Base-by-base conservation (phyloP, 345 rosid species). In the Physaria fendleri region DNA sequence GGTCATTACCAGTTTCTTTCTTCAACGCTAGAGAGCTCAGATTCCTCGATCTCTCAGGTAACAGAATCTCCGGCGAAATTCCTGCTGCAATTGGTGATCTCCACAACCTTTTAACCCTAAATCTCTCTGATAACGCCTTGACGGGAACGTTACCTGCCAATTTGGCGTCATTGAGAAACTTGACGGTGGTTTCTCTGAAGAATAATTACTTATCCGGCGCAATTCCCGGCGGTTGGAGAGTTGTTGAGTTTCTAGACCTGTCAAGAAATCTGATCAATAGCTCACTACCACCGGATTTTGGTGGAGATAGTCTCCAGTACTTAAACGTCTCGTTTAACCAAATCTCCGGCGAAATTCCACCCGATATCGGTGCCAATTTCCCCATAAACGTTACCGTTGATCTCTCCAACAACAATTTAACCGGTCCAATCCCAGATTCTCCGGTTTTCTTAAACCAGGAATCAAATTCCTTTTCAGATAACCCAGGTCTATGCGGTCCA, bases 201-300 rank as follows among this genome's bases (percentile, higher is more conserved):
- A 83, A 76, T 15, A 92, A 92, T 40, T 77, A 80, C 68, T 70
- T 92, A 35, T 66, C 71, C 14, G 87, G 90, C 29, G 35, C 11
- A 6, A 57, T 92, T 16, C 91, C 89, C 2, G 56, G 77, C 38
- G 76, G 82, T 1, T 80, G 88, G 59, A 65, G 65, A 59, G 39
- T 51, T 3, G 83, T 86, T 49, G 71, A 76, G 60, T 71, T 74
- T 23, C 41, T 92, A 14, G 95, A 92, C 75, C 39, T 88, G 48
- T 88, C 95, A 8, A 86, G 87, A 14, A 88, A 92, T 72, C 79
- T 88, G 4, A 56, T 88, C n/a, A 76, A 80, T 3, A 89, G 98
- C 6, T 78, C 94, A 25, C 51, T 92, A 61, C 96, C 95, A 18
- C 62, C 55, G 1, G 84, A 81, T 70, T 84, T 88, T 45, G 88